These are phyloP conservation scores for Corymbia calophylla DNA, from an alignment of 441 rosid genomes.

Conservation along the genomic window DNA sequence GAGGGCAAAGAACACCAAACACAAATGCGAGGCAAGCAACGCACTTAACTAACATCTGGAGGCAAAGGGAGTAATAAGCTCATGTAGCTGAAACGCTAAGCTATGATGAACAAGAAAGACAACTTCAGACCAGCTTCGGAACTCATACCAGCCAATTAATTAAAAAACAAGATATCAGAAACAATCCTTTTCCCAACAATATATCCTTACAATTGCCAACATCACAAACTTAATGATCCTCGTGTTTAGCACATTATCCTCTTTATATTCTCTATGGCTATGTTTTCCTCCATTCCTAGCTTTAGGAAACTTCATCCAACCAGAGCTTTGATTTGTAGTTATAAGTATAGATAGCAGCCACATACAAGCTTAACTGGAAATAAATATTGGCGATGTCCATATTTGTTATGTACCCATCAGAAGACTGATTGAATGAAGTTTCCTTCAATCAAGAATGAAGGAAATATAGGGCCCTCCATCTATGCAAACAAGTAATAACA, in stretches of 20 bases:
- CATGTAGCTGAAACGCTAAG: background rate
- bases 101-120: background rate
- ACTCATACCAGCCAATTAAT: background rate
- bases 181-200: background rate
- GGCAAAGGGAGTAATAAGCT: background rate
- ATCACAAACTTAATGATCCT: background rate
- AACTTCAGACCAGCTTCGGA: background rate
- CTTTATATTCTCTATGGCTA: background rate
- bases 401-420: background rate
- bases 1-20: background rate
- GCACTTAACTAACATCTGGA: background rate
- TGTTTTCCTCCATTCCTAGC: background rate
- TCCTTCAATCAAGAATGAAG: background rate
- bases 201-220: background rate
- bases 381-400: background rate
- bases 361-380: background rate
- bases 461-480: background rate
- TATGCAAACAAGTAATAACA: background rate
- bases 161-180: background rate
- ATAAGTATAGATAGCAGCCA: background rate
- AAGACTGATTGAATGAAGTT: background rate
- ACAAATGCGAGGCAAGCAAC: background rate
- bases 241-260: background rate
- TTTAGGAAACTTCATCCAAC: background rate
- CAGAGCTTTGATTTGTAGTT: background rate